Base-by-base conservation (phyloP, 2,329 filamentous ascomycete species). In the Ceratocystis diversiconidia region DNA sequence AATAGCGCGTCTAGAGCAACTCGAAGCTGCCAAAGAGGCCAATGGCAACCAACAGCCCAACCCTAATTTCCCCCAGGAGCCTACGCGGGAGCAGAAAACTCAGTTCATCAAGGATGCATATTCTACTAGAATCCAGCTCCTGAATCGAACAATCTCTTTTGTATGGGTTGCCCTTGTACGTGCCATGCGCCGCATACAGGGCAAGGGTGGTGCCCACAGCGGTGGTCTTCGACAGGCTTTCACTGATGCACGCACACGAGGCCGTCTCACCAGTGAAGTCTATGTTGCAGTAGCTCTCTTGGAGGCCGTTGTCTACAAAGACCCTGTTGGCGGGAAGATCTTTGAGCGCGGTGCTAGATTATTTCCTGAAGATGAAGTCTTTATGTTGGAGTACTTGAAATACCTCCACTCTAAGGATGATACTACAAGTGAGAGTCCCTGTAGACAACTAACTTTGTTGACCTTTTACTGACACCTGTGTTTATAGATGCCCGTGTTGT, bases 101-200 rank as follows among this genome's bases (percentile, higher is more conserved):
- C 78, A 80, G 63, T 79, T 80, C 17, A 80, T 87, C 25, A 79
- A 84, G 71, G 82, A 88, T 68, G 85, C 85, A 10, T 88, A 89
- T 72, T 82, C 84, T 6, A 82, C 82, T 4, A 90, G 96, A 72
- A 85, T 86, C 43, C 85, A 87, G 32, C 79, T 88, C 17, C 80
- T 97, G 25, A 92, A 88, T 52, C 86, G 88, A 70, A 92, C 90
- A 1, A 86, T 99, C 65, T 95, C 94, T 0, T 92, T 90, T 71
- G 87, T 91, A 3, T 99, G 94, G 94, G 95, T 97, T 72, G 90
- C 91, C 17, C 80, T 97, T 67, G 95, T 96, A 76, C 86, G 94
- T 62, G 89, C 92, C 3, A 96, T 96, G 84, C 89, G 94, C 66
- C 89, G 94, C 64, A 87, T 97, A 17, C 92, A 97, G 75, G 95